Evolutionary conservation across 495 filamentous ascomycete species (phyloP).

Genomic region (Xylaria bambusicola): DNA sequence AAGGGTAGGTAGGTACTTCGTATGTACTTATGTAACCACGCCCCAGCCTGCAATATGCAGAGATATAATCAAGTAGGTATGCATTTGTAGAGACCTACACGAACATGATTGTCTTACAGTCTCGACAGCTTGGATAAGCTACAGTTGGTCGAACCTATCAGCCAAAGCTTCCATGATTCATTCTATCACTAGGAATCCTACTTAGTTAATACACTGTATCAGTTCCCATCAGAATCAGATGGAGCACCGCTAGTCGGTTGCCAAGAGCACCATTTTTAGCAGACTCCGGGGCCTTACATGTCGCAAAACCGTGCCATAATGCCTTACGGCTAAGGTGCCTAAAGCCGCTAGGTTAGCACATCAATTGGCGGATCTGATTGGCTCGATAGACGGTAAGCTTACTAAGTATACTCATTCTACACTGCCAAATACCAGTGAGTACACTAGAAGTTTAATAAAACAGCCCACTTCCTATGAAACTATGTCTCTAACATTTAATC

Average conservation of each 20-base stretch:
- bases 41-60: too few species aligned
- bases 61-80: too few species aligned
- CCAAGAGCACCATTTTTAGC: conserved; percentile 19
- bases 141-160: neutral
- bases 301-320: neutral
- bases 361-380: conserved; percentile 3
- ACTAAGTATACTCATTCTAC: conserved; percentile 12
- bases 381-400: conserved; percentile 8
- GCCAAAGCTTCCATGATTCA: conserved; percentile 8
- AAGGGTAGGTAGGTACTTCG: too few species aligned
- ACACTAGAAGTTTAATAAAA: too few species aligned
- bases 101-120: neutral
- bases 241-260: conserved; percentile 14
- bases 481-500: too few species aligned
- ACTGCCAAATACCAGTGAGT: too few species aligned
- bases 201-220: too few species aligned
- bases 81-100: neutral
- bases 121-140: neutral
- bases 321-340: neutral
- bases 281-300: conserved; percentile 5
- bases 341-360: neutral
- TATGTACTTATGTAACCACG: too few species aligned
- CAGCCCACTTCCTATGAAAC: too few species aligned
- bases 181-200: too few species aligned
- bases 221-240: neutral